These are phyloP conservation scores for Crithidia expoeki DNA, from an alignment of 208 protist species.

Conservation along the genomic window DNA sequence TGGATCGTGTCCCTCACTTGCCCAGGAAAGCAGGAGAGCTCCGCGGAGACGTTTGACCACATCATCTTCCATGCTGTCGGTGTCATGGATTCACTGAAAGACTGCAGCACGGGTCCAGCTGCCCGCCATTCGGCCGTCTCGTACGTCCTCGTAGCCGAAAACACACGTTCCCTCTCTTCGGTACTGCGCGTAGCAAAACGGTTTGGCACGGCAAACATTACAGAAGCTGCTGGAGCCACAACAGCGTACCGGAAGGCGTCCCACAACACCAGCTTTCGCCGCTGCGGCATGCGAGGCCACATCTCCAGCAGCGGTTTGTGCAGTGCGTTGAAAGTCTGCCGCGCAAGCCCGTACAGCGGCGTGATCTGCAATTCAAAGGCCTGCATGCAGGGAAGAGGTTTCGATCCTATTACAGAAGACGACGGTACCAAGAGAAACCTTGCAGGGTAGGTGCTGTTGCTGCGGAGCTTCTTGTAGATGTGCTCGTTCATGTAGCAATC, in stretches of 20 bases:
- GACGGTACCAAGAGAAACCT: background rate
- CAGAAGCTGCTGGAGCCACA: constrained; percentile 14
- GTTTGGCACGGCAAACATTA: background rate
- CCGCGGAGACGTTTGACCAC: constrained; percentile 2
- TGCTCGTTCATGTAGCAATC: constrained; percentile 51
- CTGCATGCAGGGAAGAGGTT: background rate
- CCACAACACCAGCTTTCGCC: background rate
- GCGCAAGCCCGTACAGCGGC: constrained; percentile 19
- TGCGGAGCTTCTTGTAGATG: constrained; percentile 6
- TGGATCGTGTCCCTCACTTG: constrained; percentile 1
- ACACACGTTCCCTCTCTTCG: background rate
- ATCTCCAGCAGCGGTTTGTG: background rate
- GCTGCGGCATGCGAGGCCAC: background rate
- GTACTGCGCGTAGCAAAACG: no score
- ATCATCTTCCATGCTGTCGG: constrained; percentile 15
- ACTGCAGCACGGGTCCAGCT: constrained; percentile 11
- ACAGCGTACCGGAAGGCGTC: constrained; percentile 17
- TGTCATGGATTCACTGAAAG: background rate
- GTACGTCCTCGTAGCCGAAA: background rate
- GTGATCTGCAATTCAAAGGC: constrained; percentile 1
- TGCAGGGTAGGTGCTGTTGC: background rate
- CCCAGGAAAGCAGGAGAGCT: constrained; percentile 15
- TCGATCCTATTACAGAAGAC: no score
- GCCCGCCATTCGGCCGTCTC: constrained; percentile 18
- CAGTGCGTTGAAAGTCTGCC: constrained; percentile 2